Evolutionary conservation across 75 land plant species (phyloP).

Genomic region (Cryptomeria japonica): DNA sequence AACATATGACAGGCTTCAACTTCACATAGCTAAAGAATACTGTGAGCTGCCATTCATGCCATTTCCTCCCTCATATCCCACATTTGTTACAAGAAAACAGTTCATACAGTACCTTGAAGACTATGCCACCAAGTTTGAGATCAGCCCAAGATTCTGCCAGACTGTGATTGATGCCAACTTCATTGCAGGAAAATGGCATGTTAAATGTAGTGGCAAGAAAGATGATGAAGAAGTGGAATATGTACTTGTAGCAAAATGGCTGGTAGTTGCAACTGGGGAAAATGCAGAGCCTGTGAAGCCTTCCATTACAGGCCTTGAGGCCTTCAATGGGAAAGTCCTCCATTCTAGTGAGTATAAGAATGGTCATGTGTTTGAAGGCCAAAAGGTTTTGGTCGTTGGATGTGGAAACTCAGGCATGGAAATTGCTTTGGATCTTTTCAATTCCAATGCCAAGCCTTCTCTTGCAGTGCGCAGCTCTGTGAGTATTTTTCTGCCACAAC

Average conservation of each 20-base stretch:
- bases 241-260: conserved; percentile 27
- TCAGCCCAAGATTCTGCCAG: conserved; percentile 36
- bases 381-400: conserved; percentile 74
- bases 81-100: conserved; percentile 44
- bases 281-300: conserved; percentile 48
- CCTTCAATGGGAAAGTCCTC: conserved; percentile 22
- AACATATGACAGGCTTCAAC: conserved; percentile 55
- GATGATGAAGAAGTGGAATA: conserved; percentile 20
- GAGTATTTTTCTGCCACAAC: neutral
- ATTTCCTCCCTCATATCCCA: conserved; percentile 40
- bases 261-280: conserved; percentile 67
- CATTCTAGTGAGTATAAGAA: conserved; percentile 34
- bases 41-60: conserved; percentile 51
- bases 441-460: conserved; percentile 42
- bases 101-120: conserved; percentile 56
- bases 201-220: neutral
- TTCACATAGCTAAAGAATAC: conserved; percentile 56
- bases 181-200: conserved; percentile 19
- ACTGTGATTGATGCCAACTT: conserved; percentile 29
- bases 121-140: conserved; percentile 36
- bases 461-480: conserved; percentile 65
- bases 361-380: conserved; percentile 14
- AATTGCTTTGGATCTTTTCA: conserved; percentile 56
- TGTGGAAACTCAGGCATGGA: conserved; percentile 85
- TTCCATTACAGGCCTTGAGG: conserved; percentile 25